Conservation (phyloP, 805 yeast genomes). For the Maudiozyma bulderi region DNA sequence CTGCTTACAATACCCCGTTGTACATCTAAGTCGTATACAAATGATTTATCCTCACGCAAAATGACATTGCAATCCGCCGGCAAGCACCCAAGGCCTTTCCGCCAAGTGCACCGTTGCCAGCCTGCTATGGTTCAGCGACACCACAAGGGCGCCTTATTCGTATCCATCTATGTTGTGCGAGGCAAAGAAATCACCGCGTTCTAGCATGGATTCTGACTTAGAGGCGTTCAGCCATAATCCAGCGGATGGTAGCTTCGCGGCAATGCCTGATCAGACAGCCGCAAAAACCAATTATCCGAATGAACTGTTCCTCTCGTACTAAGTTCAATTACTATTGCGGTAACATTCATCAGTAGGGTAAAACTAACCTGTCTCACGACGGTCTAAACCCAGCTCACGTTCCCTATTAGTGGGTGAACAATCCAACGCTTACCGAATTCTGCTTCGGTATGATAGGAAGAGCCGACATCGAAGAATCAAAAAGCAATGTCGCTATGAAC, state of each 20-base stretch:
- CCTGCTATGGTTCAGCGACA: slow-evolving; percentile 37
- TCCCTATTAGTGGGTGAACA: slow-evolving; percentile 41
- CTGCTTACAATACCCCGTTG: slow-evolving; percentile 42
- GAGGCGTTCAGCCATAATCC: slow-evolving; percentile 32
- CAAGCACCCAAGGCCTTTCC: slow-evolving; percentile 35
- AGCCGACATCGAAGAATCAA: slow-evolving; percentile 42
- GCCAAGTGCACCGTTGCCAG: slow-evolving; percentile 30
- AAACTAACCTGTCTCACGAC: slow-evolving; percentile 39
- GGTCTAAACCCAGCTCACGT: slow-evolving; percentile 37
- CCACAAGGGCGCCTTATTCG: slow-evolving; percentile 33
- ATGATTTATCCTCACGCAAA: slow-evolving; percentile 40
- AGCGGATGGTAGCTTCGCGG: slow-evolving; percentile 41
- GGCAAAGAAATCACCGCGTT: slow-evolving; percentile 35
- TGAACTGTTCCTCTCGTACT: slow-evolving; percentile 41
- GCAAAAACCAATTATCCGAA: slow-evolving; percentile 39
- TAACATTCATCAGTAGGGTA: slow-evolving; percentile 35
- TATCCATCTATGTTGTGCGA: slow-evolving; percentile 35
- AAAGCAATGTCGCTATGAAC: slow-evolving; percentile 40
- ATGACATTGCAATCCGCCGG: slow-evolving; percentile 36
- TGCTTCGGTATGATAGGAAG: slow-evolving; percentile 44
- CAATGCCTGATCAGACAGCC: slow-evolving; percentile 39
- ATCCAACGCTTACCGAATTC: slow-evolving; percentile 39
- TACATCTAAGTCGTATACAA: slow-evolving; percentile 38
- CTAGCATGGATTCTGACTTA: slow-evolving; percentile 47
- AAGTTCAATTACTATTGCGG: slow-evolving; percentile 36